phyloP scores from a whole-genome alignment of 2,329 filamentous ascomycete species.

The Trichoderma simmonsii region DNA sequence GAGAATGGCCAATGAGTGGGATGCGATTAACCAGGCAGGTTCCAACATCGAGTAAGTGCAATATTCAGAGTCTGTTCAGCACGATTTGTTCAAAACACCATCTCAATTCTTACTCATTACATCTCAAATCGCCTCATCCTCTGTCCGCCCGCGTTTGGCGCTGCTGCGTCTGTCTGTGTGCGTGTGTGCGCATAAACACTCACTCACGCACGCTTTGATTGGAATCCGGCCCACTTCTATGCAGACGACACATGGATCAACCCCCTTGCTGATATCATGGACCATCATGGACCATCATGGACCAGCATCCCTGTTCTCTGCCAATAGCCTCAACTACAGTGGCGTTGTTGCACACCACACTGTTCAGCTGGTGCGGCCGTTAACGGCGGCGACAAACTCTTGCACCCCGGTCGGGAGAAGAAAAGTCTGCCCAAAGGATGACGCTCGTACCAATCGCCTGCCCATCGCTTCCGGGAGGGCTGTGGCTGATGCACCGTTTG shows the following conservation, averaged over 20 bases:
- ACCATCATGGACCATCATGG: not conserved
- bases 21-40: not conserved
- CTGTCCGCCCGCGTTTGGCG: not conserved
- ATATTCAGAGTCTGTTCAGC: not conserved
- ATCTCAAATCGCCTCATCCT: not conserved
- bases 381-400: not conserved
- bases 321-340: slow-evolving; percentile 9
- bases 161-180: not conserved
- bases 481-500: slow-evolving; percentile 5
- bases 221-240: not conserved
- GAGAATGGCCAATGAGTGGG: not conserved
- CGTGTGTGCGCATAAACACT: not conserved
- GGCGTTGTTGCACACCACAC: slow-evolving; percentile 13
- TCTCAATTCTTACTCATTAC: not conserved
- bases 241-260: slow-evolving; percentile 6
- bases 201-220: not conserved
- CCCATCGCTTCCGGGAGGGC: not conserved
- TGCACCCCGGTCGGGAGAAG: not conserved
- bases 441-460: not conserved
- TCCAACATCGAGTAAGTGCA: not conserved
- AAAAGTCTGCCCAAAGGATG: slow-evolving; percentile 14
- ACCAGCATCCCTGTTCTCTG: not conserved
- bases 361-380: slow-evolving; percentile 1
- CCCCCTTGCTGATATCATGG: not conserved
- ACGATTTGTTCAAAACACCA: not conserved